Conservation (phyloP, 2,329 filamentous ascomycete genomes). For the Exophiala spinifera region DNA sequence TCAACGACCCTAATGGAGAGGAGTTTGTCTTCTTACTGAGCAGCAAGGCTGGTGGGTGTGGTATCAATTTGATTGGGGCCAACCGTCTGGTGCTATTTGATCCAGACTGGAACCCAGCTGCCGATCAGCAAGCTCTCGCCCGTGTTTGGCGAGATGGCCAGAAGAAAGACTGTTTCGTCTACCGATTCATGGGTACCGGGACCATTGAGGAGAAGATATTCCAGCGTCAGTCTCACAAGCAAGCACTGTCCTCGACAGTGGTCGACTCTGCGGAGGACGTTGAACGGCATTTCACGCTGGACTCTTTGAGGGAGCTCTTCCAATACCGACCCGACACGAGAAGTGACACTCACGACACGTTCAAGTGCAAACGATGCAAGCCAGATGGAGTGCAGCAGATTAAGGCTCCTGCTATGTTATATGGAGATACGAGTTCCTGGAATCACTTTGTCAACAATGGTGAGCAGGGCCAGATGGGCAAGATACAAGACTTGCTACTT, state of each 20-base stretch:
- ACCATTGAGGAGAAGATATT: constrained; percentile 99
- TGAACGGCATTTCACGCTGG: constrained; percentile 90
- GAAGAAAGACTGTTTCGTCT: constrained; percentile 99
- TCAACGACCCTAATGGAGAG: constrained; percentile 85
- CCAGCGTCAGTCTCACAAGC: constrained; percentile 96
- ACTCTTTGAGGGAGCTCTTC: constrained; percentile 88
- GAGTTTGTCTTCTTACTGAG: constrained; percentile 97
- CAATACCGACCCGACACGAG: constrained; percentile 81
- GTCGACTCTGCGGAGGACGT: constrained; percentile 97
- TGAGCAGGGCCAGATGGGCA: constrained; percentile 62
- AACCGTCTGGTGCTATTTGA: constrained; percentile 96
- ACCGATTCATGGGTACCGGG: constrained; percentile 97
- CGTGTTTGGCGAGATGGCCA: constrained; percentile 98
- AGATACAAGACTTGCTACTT: constrained; percentile 86
- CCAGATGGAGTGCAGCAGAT: constrained; percentile 81
- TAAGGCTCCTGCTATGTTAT: constrained; percentile 91
- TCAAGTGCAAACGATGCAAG: constrained; percentile 95
- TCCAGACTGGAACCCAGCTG: constrained; percentile 95
- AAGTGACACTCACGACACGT: constrained; percentile 96
- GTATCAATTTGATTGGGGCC: constrained; percentile 90
- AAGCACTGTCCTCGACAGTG: constrained; percentile 91
- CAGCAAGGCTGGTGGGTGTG: constrained; percentile 94
- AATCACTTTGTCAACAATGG: constrained; percentile 89
- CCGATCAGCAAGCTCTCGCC: constrained; percentile 93
- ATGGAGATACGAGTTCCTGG: constrained; percentile 98